phyloP scores from a whole-genome alignment of 257 asterid species.

The Scutellaria barbata region DNA sequence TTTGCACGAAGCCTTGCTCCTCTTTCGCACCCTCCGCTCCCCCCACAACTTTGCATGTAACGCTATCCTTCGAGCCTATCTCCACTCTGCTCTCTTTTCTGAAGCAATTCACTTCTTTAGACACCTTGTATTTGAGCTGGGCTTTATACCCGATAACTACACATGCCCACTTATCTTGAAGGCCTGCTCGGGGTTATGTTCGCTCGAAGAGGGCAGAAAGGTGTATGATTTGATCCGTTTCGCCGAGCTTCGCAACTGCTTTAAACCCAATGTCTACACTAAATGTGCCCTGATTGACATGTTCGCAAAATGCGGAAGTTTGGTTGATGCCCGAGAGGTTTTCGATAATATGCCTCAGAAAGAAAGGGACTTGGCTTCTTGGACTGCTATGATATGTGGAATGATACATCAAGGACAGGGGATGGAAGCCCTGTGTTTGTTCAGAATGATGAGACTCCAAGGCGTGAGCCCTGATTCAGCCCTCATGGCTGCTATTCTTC shows the following conservation, averaged over 20 bases:
- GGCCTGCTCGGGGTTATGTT: constrained; percentile 40
- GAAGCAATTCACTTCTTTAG: constrained; percentile 40
- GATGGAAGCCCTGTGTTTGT: constrained; percentile 35
- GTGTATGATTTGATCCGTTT: constrained; percentile 34
- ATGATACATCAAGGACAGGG: constrained; percentile 37
- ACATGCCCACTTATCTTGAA: constrained; percentile 43
- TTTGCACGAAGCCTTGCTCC: constrained; percentile 34
- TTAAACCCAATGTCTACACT: constrained; percentile 43
- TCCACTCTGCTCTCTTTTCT: constrained; percentile 33
- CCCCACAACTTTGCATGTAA: constrained; percentile 34
- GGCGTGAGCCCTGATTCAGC: constrained; percentile 40
- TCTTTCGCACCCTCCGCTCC: constrained; percentile 27
- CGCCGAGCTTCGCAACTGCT: neutral
- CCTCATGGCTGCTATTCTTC: constrained; percentile 43
- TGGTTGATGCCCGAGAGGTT: constrained; percentile 41
- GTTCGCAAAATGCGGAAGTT: constrained; percentile 49
- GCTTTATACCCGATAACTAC: constrained; percentile 42
- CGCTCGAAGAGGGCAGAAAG: constrained; percentile 44
- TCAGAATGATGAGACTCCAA: constrained; percentile 38
- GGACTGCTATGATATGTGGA: constrained; percentile 50
- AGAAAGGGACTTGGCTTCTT: constrained; percentile 43
- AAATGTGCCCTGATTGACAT: constrained; percentile 48
- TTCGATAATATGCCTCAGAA: constrained; percentile 44
- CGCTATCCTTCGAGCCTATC: constrained; percentile 41
- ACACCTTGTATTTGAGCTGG: constrained; percentile 26